A percentile compares a stretch with the other conserved stretches of the same genome.
phyloP scores from a whole-genome alignment of 2,329 filamentous ascomycete species.

The Simplicillium sp. region DNA sequence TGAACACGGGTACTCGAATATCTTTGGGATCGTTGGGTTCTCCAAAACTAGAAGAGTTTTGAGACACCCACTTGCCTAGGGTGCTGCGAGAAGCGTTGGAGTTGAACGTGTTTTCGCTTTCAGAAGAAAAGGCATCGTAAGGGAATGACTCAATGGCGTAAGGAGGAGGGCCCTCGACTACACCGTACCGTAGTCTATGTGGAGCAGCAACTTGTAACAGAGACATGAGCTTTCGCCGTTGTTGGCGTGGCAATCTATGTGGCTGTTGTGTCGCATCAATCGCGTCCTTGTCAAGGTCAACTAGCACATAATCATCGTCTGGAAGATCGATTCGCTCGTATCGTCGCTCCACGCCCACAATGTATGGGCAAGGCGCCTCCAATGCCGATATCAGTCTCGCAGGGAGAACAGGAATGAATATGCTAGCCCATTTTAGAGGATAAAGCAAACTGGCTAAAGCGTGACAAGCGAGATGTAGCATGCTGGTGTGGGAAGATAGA shows the following conservation, averaged over 20 bases:
- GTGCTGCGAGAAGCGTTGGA: slow-evolving; percentile 60
- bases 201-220: slow-evolving; percentile 84
- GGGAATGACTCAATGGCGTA: slow-evolving; percentile 93
- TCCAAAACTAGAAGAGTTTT: slow-evolving; percentile 84
- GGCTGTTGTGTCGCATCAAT: slow-evolving; percentile 78
- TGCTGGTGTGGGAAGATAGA: slow-evolving; percentile 87
- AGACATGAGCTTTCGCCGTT: slow-evolving; percentile 80
- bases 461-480: slow-evolving; percentile 88
- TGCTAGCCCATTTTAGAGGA: slow-evolving; percentile 84
- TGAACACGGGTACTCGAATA: slow-evolving; percentile 65
- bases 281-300: slow-evolving; percentile 84
- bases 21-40: slow-evolving; percentile 46
- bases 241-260: slow-evolving; percentile 73
- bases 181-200: slow-evolving; percentile 78
- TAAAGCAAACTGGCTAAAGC: slow-evolving; percentile 82
- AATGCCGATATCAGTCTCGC: slow-evolving; percentile 81
- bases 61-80: slow-evolving; percentile 75
- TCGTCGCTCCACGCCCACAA: slow-evolving; percentile 87
- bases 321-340: slow-evolving; percentile 82
- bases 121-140: slow-evolving; percentile 79
- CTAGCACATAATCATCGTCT: slow-evolving; percentile 90
- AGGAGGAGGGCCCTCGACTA: slow-evolving; percentile 77
- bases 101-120: slow-evolving; percentile 73
- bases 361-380: slow-evolving; percentile 93
- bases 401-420: slow-evolving; percentile 87